Evolutionary conservation across 495 filamentous ascomycete genomes (phyloP).

Genomic region (Rhypophila decipiens): DNA sequence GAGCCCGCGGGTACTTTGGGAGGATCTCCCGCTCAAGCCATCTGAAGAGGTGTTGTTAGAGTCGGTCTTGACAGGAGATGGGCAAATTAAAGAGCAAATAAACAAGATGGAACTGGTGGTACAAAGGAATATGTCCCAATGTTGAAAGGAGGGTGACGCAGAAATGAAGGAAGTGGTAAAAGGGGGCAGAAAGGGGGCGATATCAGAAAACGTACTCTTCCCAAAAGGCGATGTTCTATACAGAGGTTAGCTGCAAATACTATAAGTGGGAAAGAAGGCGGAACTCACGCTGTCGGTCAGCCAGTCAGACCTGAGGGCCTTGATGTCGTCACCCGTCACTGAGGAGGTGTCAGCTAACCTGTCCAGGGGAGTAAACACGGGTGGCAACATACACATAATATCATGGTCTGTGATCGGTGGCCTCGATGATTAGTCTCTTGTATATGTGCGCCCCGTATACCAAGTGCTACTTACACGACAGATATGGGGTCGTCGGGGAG

Average conservation of each 20-base stretch:
- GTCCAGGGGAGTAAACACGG: not conserved
- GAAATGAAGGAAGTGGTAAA: not conserved
- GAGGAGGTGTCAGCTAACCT: not conserved
- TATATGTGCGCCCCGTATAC: no score
- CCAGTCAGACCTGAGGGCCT: constrained; percentile 87
- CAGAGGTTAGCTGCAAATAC: constrained; percentile 7
- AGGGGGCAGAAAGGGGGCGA: not conserved
- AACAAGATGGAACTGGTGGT: not conserved
- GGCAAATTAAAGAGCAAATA: not conserved
- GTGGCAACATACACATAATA: constrained; percentile 31
- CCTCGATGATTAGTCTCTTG: constrained; percentile 10
- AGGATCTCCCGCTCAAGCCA: constrained; percentile 88
- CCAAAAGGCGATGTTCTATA: constrained; percentile 88
- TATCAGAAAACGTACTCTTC: constrained; percentile 64
- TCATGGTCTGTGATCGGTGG: constrained; percentile 30
- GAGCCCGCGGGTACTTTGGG: constrained; percentile 61
- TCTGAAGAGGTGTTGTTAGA: constrained; percentile 36
- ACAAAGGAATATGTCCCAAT: no score
- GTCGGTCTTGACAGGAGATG: not conserved
- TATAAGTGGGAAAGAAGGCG: constrained; percentile 12
- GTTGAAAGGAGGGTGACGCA: not conserved
- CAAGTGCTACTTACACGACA: constrained; percentile 42
- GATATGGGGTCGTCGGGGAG: constrained; percentile 29
- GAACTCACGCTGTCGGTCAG: constrained; percentile 88
- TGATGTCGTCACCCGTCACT: constrained; percentile 67